phyloP scores from a whole-genome alignment of 2,329 filamentous ascomycete genomes.

The Botryotinia narcissicola region DNA sequence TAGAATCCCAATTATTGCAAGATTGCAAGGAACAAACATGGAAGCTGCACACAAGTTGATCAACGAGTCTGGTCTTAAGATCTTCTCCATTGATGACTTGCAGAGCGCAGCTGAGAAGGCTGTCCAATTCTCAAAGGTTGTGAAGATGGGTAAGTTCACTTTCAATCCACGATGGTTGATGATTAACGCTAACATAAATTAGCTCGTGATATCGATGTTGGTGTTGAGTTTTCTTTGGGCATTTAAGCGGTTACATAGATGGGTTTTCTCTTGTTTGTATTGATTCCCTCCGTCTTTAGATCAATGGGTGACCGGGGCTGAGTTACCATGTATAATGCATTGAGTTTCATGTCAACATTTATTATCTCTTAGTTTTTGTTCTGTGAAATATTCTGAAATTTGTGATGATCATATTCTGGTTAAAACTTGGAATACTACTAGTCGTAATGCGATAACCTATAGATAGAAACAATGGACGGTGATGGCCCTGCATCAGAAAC shows the following conservation, averaged over 20 bases:
- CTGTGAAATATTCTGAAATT: background rate
- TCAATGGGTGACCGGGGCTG: conserved; percentile 27
- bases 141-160: conserved; percentile 80
- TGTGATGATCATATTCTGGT: background rate
- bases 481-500: background rate
- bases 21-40: conserved; percentile 98
- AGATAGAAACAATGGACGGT: background rate
- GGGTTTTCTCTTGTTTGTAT: conserved; percentile 35
- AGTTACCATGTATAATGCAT: conserved; percentile 37
- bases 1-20: conserved; percentile 92
- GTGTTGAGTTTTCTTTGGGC: conserved; percentile 90
- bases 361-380: background rate
- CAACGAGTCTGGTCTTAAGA: conserved; percentile 98
- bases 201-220: conserved; percentile 95
- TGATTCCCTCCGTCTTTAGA: conserved; percentile 36
- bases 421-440: background rate
- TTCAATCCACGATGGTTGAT: background rate
- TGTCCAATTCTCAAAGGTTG: conserved; percentile 98
- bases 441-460: background rate
- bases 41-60: conserved; percentile 89
- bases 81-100: conserved; percentile 98
- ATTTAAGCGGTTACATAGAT: conserved; percentile 55
- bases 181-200: conserved; percentile 31
- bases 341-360: conserved; percentile 19
- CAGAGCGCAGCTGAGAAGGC: conserved; percentile 97